Evolutionary conservation across 108 stramenopile species (phyloP), one percentile per base, ranked within the genome.

Genomic region (Nitzschia sp.): DNA sequence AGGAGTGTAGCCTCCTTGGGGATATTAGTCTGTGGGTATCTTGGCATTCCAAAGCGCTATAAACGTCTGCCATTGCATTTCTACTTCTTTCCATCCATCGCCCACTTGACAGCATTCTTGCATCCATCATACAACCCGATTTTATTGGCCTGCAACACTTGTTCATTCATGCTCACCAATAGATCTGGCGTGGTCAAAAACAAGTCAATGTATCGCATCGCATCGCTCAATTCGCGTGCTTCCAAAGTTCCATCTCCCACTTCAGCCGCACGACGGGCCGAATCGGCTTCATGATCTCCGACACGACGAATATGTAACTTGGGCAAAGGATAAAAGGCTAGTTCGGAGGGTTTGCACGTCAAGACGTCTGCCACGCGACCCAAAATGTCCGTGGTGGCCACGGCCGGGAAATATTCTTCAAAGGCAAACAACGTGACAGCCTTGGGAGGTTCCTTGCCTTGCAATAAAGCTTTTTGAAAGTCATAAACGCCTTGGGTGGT

Each of bases 281-380:
- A 95, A 82, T 91, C 88, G 24, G 87, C 90, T 63, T 96, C 95
- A 60, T 96, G 95, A 66, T 96, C 95, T 38, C 95, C 90, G 26
- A 96, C 95, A 46, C 95, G 87, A 64, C 95, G 93, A 76, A 96
- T 93, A 75, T 92, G 90, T 29, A 96, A 75, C 67, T 95, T 96
- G 64, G 95, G 95, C 49, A 94, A 72, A 32, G 89, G 87, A 61
- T 96, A 96, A 72, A 96, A 96, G 28, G 95, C 95, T 61, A 96
- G 64, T 75, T 96, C 95, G 51, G 84, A 85, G 17, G 95, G 95
- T 75, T 96, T 96, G 82, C 90, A 92, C 1, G 87, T 82, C 56
- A 96, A 76, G 21, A 96, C 85, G 88, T 96, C 94, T 5, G 91
- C 76, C 28, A 92, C 89, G 35, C 88, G 93, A 42, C 89, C 84